Evolutionary conservation across 805 yeast species (phyloP).

Genomic region (Candida sonorensis): DNA sequence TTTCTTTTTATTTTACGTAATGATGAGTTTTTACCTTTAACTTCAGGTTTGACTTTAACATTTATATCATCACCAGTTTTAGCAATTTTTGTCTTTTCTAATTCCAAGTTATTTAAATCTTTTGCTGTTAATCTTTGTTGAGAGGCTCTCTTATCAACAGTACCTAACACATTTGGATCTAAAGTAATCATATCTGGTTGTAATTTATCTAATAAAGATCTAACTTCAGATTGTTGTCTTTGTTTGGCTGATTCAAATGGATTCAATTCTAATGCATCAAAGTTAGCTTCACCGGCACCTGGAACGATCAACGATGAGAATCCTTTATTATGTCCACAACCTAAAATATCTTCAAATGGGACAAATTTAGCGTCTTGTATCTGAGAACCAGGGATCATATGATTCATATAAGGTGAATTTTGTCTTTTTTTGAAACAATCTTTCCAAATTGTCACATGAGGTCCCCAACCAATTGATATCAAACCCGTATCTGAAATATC

Average conservation of each 20-base stretch:
- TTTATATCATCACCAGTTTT: slow-evolving; percentile 40
- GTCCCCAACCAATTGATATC: slow-evolving; percentile 89
- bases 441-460: slow-evolving; percentile 92
- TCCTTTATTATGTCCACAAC: slow-evolving; percentile 77
- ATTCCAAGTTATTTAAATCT: slow-evolving; percentile 40
- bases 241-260: slow-evolving; percentile 90
- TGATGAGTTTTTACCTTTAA: slow-evolving; percentile 76
- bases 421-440: slow-evolving; percentile 56
- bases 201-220: slow-evolving; percentile 76
- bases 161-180: slow-evolving; percentile 84
- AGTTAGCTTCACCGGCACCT: slow-evolving; percentile 97
- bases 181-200: slow-evolving; percentile 88
- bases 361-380: slow-evolving; percentile 66
- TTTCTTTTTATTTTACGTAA: slow-evolving; percentile 75
- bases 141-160: slow-evolving; percentile 66
- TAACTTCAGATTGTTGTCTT: slow-evolving; percentile 89
- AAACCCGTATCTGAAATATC: slow-evolving; percentile 85
- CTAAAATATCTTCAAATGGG: slow-evolving; percentile 95
- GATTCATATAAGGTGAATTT: slow-evolving; percentile 86
- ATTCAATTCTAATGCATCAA: slow-evolving; percentile 86
- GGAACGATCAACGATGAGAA: slow-evolving; percentile 85
- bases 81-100: slow-evolving; percentile 24
- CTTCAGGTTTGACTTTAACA: slow-evolving; percentile 57
- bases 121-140: slow-evolving; percentile 57
- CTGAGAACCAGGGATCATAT: slow-evolving; percentile 71